These are phyloP conservation scores for Bruguiera hainesii DNA, from an alignment of 441 rosid species.

Conservation along the genomic window DNA sequence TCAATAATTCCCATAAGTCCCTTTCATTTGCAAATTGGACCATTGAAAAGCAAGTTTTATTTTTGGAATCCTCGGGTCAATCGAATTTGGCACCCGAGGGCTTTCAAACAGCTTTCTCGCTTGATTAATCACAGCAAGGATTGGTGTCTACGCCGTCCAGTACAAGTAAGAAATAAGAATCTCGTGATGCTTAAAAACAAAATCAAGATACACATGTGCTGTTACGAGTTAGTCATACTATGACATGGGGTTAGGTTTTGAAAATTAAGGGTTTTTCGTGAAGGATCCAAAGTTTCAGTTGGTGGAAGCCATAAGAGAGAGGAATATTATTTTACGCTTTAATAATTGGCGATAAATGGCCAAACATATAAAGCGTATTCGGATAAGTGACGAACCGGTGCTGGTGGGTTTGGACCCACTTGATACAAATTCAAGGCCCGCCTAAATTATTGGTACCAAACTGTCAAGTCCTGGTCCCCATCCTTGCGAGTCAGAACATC, in stretches of 20 bases:
- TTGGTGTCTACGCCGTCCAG: too few species aligned
- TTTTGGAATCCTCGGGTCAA: background rate
- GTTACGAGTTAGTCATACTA: background rate
- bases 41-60: background rate
- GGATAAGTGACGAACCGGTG: slow-evolving; percentile 36
- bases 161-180: too few species aligned
- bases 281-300: slow-evolving; percentile 26
- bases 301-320: background rate
- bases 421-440: slow-evolving; percentile 24
- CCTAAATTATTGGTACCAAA: slow-evolving; percentile 31
- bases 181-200: too few species aligned
- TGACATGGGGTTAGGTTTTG: slow-evolving; percentile 18
- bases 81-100: background rate
- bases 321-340: slow-evolving; percentile 29
- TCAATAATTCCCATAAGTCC: slow-evolving; percentile 25
- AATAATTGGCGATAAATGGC: slow-evolving; percentile 43
- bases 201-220: too few species aligned
- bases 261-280: background rate
- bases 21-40: slow-evolving; percentile 11
- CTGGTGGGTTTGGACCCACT: slow-evolving; percentile 18
- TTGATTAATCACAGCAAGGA: slow-evolving; percentile 1
- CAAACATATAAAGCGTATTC: slow-evolving; percentile 26
- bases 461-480: slow-evolving; percentile 32
- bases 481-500: slow-evolving; percentile 13
- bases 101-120: background rate